phyloP scores from a whole-genome alignment of 495 filamentous ascomycete genomes.

The Talaromyces liani region DNA sequence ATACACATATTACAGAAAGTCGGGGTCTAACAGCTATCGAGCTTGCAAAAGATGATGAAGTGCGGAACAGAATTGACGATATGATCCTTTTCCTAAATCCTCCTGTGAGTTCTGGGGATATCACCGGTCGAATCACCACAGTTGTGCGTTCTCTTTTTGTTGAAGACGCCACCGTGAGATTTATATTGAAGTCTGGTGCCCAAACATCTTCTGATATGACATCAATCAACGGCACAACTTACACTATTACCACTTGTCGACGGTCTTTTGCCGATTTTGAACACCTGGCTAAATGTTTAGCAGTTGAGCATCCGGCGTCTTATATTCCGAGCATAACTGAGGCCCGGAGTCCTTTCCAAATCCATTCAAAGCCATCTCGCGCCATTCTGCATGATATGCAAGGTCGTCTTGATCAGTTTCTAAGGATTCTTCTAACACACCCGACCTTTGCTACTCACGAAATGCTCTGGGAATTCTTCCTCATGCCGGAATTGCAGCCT shows the following conservation, averaged over 20 bases:
- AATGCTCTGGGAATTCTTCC: constrained; percentile 98
- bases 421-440: constrained; percentile 78
- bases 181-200: constrained; percentile 90
- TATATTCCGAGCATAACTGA: constrained; percentile 80
- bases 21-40: constrained; percentile 93
- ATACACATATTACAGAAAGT: constrained; percentile 73
- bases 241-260: constrained; percentile 89
- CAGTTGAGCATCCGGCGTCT: constrained; percentile 87
- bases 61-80: constrained; percentile 93
- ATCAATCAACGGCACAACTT: constrained; percentile 41
- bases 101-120: constrained; percentile 30
- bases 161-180: constrained; percentile 87
- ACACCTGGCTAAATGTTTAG: constrained; percentile 78
- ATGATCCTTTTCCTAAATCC: constrained; percentile 73
- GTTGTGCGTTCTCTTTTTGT: constrained; percentile 97
- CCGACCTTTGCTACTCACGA: constrained; percentile 95
- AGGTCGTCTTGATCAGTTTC: constrained; percentile 74
- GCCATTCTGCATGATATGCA: constrained; percentile 84
- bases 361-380: constrained; percentile 84
- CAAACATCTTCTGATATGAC: constrained; percentile 39
- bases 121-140: constrained; percentile 78
- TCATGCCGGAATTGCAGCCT: constrained; percentile 88
- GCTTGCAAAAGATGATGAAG: constrained; percentile 95
- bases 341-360: constrained; percentile 81
- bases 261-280: constrained; percentile 90